A percentile compares a stretch with the other conserved stretches of the same genome.
These are phyloP conservation scores for Oenanthe javanica DNA, from an alignment of 140 eudicot species.

Conservation along the genomic window DNA sequence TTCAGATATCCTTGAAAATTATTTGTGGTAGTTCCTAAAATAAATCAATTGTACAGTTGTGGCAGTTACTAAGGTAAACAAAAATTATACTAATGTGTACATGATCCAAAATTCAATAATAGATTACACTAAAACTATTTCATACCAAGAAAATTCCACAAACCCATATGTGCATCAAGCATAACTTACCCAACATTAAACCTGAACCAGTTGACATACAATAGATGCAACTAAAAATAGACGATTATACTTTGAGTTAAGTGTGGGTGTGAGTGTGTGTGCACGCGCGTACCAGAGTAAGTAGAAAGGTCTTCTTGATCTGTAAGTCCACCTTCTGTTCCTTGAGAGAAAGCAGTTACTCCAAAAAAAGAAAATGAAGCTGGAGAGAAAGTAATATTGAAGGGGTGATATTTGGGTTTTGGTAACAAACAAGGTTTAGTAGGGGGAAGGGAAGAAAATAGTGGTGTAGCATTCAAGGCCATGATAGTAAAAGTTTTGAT, in stretches of 20 bases:
- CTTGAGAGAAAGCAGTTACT: slow-evolving; percentile 37
- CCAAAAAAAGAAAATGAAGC: slow-evolving; percentile 12
- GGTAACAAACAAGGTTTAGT: slow-evolving; percentile 13
- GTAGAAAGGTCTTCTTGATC: slow-evolving; percentile 30
- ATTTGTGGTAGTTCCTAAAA: too few species aligned
- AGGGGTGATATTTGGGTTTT: slow-evolving; percentile 14
- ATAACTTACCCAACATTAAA: background rate
- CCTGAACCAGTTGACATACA: background rate
- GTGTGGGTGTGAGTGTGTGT: too few species aligned
- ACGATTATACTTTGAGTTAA: background rate
- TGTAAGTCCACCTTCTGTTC: slow-evolving; percentile 26
- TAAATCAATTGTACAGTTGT: too few species aligned
- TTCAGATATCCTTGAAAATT: too few species aligned
- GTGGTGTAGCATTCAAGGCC: slow-evolving; percentile 27
- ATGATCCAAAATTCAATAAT: too few species aligned
- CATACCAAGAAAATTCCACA: background rate
- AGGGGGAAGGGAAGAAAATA: slow-evolving; percentile 10
- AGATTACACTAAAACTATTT: too few species aligned
- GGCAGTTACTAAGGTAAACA: too few species aligned
- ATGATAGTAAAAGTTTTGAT: slow-evolving; percentile 9
- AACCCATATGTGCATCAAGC: background rate
- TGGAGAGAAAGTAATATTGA: slow-evolving; percentile 6
- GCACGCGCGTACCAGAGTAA: slow-evolving; percentile 24
- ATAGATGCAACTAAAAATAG: background rate
- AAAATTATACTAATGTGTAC: too few species aligned